Base-by-base conservation (phyloP, 2,329 filamentous ascomycete species). In the Gremmenia infestans region DNA sequence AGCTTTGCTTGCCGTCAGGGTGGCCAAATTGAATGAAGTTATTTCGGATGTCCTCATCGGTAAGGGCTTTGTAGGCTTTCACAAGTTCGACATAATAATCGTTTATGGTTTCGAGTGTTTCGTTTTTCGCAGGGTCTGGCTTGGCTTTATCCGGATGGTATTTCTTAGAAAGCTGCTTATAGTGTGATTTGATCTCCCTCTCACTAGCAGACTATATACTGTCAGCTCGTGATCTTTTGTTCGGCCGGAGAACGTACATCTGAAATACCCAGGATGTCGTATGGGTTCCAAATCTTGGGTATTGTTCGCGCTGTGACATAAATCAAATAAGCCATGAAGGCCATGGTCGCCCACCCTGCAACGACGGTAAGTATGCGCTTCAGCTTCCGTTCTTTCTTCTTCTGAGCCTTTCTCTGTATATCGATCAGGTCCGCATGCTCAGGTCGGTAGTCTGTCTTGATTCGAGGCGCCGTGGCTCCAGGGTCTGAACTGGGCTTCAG, bases 21-120 rank as follows among this genome's bases (percentile, higher is more conserved):
- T 99, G 91, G 54, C 94, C 94, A 68, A 88, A 99, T 72, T 96
- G 89, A 52, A 96, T 86, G 73, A 89, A 99, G 77, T 99, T 99
- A 75, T 96, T 96, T 69, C 94, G 89, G 59, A 97, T 82, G 43
- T 97, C 94, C 74, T 99, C 95, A 70, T 99, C 94, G 4, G 95
- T 99, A 49, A 99, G 82, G 3, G 94, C 88, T 75, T 99, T 96
- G 81, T 97, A 99, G 6, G 94, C 94, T 77, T 99, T 99, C 65
- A 91, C 94, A 67, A 97, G 83, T 69, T 97, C 92, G 55, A 97
- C 91, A 76, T 94, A 99, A 71, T 86, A 81, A 58, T 92, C 81
- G 73, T 94, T 99, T 66, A 97, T 81, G 17, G 77, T 81, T 65
- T 97, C 91, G 54, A 85, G 66, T 1, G 94, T 99, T 73, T 96